These are phyloP conservation scores for Gossypium lobatum DNA, from an alignment of 441 rosid genomes.

Conservation along the genomic window DNA sequence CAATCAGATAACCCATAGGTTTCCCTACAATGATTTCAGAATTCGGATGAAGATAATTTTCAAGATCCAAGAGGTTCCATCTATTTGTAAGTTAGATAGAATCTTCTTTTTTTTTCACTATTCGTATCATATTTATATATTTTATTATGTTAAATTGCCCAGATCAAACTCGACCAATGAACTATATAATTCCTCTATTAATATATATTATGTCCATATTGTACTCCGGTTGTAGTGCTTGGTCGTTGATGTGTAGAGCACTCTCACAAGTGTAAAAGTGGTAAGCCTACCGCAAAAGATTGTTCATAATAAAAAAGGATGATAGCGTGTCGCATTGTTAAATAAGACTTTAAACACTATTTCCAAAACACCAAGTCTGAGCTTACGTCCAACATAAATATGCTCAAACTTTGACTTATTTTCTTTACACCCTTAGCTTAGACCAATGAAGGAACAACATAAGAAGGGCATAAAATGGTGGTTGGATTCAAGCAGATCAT, in stretches of 20 bases:
- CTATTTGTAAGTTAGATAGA: too few species aligned
- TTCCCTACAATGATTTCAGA: not conserved
- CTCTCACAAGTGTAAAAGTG: not conserved
- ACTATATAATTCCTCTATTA: too few species aligned
- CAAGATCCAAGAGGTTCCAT: not conserved
- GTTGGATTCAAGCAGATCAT: conserved; percentile 10
- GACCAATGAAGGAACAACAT: not conserved
- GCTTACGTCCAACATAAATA: too few species aligned
- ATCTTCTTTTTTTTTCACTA: too few species aligned
- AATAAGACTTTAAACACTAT: not conserved
- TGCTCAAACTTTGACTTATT: not conserved
- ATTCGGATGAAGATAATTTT: not conserved
- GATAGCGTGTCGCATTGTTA: not conserved
- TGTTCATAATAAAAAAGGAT: not conserved
- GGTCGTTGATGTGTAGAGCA: not conserved
- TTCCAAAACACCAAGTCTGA: not conserved
- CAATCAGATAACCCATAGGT: not conserved
- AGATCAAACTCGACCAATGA: too few species aligned
- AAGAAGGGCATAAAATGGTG: not conserved
- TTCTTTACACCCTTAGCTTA: not conserved
- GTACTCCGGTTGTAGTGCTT: not conserved
- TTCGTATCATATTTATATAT: too few species aligned
- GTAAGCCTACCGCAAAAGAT: not conserved
- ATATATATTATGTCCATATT: not conserved
- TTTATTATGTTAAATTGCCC: not conserved